Percentiles rank a stretch among this genome's conserved stretches.
Conservation (phyloP, 495 filamentous ascomycete genomes). For the Xylaria grammica region DNA sequence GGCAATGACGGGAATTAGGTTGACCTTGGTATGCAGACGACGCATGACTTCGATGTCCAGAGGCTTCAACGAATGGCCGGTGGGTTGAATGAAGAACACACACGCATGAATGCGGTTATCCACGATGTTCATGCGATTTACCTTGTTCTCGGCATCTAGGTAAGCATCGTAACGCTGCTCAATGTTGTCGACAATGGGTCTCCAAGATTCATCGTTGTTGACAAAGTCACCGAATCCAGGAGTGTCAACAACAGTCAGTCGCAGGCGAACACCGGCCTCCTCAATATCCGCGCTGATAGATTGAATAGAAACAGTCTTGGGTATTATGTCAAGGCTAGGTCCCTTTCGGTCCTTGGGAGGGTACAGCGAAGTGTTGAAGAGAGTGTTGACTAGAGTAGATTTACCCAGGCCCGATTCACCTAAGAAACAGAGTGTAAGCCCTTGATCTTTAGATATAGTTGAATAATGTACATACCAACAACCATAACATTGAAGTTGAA, state of each 20-base stretch:
- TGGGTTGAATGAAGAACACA: constrained; percentile 99
- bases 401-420: constrained; percentile 99
- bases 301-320: constrained; percentile 98
- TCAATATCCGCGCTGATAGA: constrained; percentile 99
- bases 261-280: constrained; percentile 97
- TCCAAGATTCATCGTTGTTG: constrained; percentile 99
- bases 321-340: constrained; percentile 95
- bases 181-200: constrained; percentile 98
- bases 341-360: constrained; percentile 97
- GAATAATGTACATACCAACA: constrained; percentile 71
- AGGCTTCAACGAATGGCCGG: constrained; percentile 98
- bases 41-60: constrained; percentile 99
- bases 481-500: constrained; percentile 99
- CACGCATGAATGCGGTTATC: constrained; percentile 98
- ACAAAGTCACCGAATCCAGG: constrained; percentile 99
- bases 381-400: constrained; percentile 97
- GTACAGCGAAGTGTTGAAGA: constrained; percentile 99
- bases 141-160: constrained; percentile 98
- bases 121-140: constrained; percentile 99
- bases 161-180: constrained; percentile 98
- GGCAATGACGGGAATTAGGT: constrained; percentile 98
- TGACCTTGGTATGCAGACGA: constrained; percentile 99
- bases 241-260: constrained; percentile 95
- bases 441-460: not conserved
- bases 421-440: constrained; percentile 44